Conservation (phyloP, 345 rosid species). For the Brassica nigra region DNA sequence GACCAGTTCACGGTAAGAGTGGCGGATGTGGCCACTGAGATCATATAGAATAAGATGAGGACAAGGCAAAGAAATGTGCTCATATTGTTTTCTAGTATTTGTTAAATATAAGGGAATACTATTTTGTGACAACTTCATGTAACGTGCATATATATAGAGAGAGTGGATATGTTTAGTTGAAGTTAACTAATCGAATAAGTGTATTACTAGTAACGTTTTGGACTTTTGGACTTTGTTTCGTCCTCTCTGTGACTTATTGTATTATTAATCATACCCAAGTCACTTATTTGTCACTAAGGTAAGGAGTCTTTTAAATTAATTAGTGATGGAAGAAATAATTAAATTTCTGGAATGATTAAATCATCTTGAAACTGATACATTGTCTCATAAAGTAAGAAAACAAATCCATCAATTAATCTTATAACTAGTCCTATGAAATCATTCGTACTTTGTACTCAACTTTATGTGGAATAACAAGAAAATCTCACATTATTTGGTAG, state of each 20-base stretch:
- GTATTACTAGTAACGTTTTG: slow-evolving; percentile 9
- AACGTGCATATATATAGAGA: neutral
- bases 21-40: slow-evolving; percentile 51
- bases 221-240: neutral
- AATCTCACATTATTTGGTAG: neutral
- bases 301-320: too few species aligned
- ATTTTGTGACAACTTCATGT: neutral
- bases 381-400: neutral
- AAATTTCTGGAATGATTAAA: neutral
- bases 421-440: neutral
- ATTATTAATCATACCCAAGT: neutral
- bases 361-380: neutral
- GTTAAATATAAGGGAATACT: slow-evolving; percentile 7
- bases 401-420: neutral
- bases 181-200: neutral
- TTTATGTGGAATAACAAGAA: neutral
- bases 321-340: neutral
- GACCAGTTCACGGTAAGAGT: slow-evolving; percentile 75
- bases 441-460: neutral
- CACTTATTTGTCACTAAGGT: neutral
- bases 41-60: slow-evolving; percentile 42
- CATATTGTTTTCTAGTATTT: slow-evolving; percentile 17
- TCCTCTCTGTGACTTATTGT: neutral
- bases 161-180: slow-evolving; percentile 3
- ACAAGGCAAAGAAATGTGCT: slow-evolving; percentile 27